Evolutionary conservation across 306 rosid species (phyloP), one percentile per base, ranked within the genome.

Genomic region (Rubus parviflorus): DNA sequence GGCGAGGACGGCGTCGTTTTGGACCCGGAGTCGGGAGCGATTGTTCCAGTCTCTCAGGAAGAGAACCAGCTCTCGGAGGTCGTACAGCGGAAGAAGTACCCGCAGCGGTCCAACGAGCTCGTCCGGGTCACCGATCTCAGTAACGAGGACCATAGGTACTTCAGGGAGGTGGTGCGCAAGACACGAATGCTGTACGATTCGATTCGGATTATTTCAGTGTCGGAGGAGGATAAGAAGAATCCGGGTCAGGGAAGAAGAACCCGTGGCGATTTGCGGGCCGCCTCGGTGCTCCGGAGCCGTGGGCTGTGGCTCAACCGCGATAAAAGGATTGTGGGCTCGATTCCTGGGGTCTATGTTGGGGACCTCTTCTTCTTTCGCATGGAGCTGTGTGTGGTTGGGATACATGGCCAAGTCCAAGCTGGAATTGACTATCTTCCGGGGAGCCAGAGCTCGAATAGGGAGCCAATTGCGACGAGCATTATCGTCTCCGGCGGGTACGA

Each of bases 401-500:
- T 96, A 63, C 99, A 96, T 20, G 98, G 97, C 49, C 97, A 92
- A 20, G 77, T 91, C 17, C 98, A 96, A 69, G 98, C 98, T 20
- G 99, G 96, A n/a, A 96, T 96, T 61, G 98, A 96, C 77, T 96
- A 89, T 51, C 86, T 96, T 9, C 94, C 99, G 0, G 88, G 81
- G 8, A 89, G 89, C 80, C 88, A 92, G 87, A 91, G 98, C 82
- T 86, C 97, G 16, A 96, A 87, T 17, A 97, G 96, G 0, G 98
- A 96, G 82, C 94, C 99, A 1, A 89, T 96, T 78, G 99, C 99
- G 3, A 96, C 99, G 1, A 96, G 98, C 68, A 79, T 96, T 19
- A 92, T 96, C 35, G 98, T 92, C 40, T 96, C 99, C 0, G 98
- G 98, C 30, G 98, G 98, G 3, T 96, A 92, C 15, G 99, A 89